A percentile compares a stretch with the other conserved stretches of the same genome.
Conservation (phyloP, 352 stramenopile species). For the Globisporangium okanoganense region DNA sequence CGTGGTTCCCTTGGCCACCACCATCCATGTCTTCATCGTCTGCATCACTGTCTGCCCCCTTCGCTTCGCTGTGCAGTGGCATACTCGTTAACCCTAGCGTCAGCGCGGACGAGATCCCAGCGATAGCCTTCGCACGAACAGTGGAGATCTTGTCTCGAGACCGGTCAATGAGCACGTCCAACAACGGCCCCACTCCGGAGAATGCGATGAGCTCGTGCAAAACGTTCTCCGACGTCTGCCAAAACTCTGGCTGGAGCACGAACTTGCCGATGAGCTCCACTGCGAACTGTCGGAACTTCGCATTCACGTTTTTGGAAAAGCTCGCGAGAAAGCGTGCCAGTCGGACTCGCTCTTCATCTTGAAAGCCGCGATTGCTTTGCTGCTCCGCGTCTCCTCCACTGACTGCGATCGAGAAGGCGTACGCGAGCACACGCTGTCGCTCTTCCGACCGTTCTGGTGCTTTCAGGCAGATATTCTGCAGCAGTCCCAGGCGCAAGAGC, state of each 20-base stretch:
- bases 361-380: slow-evolving; percentile 20
- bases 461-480: slow-evolving; percentile 78
- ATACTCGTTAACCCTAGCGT: slow-evolving; percentile 46
- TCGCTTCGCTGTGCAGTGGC: slow-evolving; percentile 2
- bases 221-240: slow-evolving; percentile 28
- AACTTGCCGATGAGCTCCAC: slow-evolving; percentile 73
- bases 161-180: slow-evolving; percentile 71
- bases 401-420: slow-evolving; percentile 38
- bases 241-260: slow-evolving; percentile 54
- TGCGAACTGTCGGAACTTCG: slow-evolving; percentile 78
- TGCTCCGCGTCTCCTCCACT: slow-evolving; percentile 16
- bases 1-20: slow-evolving; percentile 6
- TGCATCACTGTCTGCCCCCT: slow-evolving; percentile 8
- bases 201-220: slow-evolving; percentile 38
- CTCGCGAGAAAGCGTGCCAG: slow-evolving; percentile 67
- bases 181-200: slow-evolving; percentile 46
- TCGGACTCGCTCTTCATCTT: slow-evolving; percentile 51
- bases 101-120: slow-evolving; percentile 60
- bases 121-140: slow-evolving; percentile 79
- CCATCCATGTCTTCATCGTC: slow-evolving; percentile 21
- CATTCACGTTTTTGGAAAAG: slow-evolving; percentile 68
- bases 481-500: slow-evolving; percentile 43
- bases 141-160: slow-evolving; percentile 75
- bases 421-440: slow-evolving; percentile 58
- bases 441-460: slow-evolving; percentile 71